These are phyloP conservation scores for Ambrosiella beaveri DNA, from an alignment of 2,329 filamentous ascomycete genomes.

Conservation along the genomic window DNA sequence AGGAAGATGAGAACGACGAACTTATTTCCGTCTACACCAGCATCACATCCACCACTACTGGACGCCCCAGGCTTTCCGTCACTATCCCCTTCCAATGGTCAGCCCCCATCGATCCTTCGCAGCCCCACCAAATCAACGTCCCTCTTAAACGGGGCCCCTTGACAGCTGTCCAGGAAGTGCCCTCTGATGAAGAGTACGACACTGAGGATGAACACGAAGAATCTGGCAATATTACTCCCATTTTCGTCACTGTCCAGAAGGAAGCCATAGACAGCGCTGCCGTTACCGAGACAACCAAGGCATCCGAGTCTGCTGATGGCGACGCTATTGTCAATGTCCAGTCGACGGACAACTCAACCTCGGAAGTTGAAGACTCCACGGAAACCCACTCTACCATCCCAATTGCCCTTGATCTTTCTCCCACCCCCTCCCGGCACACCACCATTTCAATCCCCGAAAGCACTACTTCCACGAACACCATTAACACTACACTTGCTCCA, in stretches of 20 bases:
- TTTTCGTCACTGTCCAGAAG: not conserved
- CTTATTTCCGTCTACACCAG: not conserved
- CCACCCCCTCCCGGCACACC: not conserved
- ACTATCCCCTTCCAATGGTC: not conserved
- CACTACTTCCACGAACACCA: not conserved
- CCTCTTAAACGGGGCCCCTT: not conserved
- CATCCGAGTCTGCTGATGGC: no score
- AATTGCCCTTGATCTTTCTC: not conserved
- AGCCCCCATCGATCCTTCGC: not conserved
- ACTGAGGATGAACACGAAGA: constrained; percentile 61
- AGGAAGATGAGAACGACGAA: constrained; percentile 17
- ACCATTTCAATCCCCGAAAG: not conserved
- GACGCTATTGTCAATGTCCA: no score
- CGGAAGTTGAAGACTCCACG: not conserved
- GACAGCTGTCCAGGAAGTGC: not conserved
- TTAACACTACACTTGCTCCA: not conserved
- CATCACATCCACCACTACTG: not conserved
- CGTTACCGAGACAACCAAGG: no score
- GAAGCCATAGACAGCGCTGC: not conserved
- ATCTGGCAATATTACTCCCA: constrained; percentile 18
- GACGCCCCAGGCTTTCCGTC: not conserved
- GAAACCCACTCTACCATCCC: not conserved
- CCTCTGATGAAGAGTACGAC: constrained; percentile 46
- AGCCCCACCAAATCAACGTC: not conserved
- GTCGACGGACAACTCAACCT: no score